A percentile compares a stretch with the other conserved stretches of the same genome.
These are phyloP conservation scores for Penicillium coprophilum DNA, from an alignment of 495 filamentous ascomycete species.

Conservation along the genomic window DNA sequence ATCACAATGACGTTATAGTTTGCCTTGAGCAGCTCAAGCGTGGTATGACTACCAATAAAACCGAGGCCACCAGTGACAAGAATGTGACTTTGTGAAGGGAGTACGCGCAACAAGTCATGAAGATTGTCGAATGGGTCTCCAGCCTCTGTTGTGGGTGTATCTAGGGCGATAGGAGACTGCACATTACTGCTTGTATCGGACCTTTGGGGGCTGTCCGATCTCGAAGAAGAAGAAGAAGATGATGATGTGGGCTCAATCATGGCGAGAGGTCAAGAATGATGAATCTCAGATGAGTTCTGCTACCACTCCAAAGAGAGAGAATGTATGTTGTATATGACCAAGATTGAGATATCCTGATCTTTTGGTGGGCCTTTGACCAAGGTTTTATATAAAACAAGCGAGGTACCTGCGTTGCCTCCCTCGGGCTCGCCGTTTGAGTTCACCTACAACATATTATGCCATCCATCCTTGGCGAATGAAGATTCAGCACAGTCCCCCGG, in stretches of 20 bases:
- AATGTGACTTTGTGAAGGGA: constrained; percentile 43
- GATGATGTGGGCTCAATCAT: constrained; percentile 5
- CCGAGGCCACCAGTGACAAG: constrained; percentile 66
- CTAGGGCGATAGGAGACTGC: constrained; percentile 34
- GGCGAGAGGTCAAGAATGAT: background rate
- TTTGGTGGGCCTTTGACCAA: constrained; percentile 8
- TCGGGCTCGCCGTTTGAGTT: constrained; percentile 20
- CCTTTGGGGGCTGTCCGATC: constrained; percentile 35
- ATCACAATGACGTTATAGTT: constrained; percentile 63
- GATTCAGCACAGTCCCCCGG: constrained; percentile 17
- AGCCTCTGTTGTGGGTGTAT: constrained; percentile 44
- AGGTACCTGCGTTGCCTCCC: constrained; percentile 16
- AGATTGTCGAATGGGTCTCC: constrained; percentile 44
- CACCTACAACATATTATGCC: constrained; percentile 16
- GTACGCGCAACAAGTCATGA: constrained; percentile 36
- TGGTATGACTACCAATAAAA: constrained; percentile 66
- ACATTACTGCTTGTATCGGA: constrained; percentile 37
- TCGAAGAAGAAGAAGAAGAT: constrained; percentile 17
- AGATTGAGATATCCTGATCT: constrained; percentile 1
- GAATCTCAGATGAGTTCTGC: background rate
- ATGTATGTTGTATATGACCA: constrained; percentile 8
- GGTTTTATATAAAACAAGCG: constrained; percentile 24
- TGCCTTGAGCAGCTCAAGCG: constrained; percentile 60
- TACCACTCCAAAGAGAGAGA: background rate
- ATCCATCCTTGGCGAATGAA: constrained; percentile 15